Conservation (phyloP, 768 basidiomycete genomes). For the Leccinellum rugosiceps region DNA sequence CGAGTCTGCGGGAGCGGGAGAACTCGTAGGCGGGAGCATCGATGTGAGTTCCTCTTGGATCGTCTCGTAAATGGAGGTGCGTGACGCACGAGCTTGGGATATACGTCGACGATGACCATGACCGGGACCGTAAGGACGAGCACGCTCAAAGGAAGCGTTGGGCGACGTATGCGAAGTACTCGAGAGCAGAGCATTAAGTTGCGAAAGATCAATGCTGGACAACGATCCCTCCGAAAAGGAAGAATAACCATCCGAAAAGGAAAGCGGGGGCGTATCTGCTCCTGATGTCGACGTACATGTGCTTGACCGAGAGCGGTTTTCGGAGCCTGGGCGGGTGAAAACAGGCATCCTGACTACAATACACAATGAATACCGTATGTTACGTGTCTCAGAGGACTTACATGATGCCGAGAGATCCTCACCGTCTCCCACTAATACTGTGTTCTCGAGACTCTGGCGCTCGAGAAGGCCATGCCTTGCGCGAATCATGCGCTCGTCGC, state of each 20-base stretch:
- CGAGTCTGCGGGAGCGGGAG: constrained; percentile 16
- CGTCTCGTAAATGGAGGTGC: constrained; percentile 73
- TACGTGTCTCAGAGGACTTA: constrained; percentile 32
- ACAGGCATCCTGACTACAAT: constrained; percentile 47
- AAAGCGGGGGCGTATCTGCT: constrained; percentile 67
- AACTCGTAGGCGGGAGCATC: constrained; percentile 23
- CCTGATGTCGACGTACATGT: constrained; percentile 69
- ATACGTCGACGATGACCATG: constrained; percentile 70
- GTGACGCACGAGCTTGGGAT: constrained; percentile 59
- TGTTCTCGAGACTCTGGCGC: constrained; percentile 66
- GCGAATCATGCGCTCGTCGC: constrained; percentile 64
- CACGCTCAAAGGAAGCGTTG: constrained; percentile 38
- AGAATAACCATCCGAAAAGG: constrained; percentile 64
- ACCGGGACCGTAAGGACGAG: constrained; percentile 47
- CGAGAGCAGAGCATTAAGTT: constrained; percentile 54
- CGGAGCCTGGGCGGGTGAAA: constrained; percentile 56
- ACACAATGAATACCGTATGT: constrained; percentile 1
- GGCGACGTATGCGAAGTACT: constrained; percentile 52
- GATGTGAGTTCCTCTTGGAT: constrained; percentile 68
- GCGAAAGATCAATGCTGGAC: constrained; percentile 72
- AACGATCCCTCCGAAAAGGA: constrained; percentile 66
- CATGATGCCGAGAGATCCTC: constrained; percentile 53
- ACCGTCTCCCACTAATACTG: constrained; percentile 59
- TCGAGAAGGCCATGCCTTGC: constrained; percentile 61
- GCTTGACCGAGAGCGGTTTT: constrained; percentile 58